These are phyloP conservation scores for Mimosa bimucronata DNA, from an alignment of 306 rosid genomes.

Conservation along the genomic window DNA sequence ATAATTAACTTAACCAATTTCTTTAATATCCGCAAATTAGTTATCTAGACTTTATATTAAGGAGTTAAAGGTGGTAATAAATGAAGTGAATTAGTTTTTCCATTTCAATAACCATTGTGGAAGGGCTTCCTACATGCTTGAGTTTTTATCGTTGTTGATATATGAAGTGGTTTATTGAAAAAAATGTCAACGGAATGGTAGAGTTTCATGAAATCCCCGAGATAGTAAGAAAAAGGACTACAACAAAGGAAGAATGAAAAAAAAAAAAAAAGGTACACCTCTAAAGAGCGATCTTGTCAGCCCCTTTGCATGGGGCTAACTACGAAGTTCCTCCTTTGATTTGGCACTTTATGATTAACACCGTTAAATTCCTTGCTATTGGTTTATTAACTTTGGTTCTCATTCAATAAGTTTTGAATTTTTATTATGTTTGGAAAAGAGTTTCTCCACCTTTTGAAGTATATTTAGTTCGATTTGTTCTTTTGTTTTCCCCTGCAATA, in stretches of 20 bases:
- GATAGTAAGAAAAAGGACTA: background rate
- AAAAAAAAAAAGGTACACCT: background rate
- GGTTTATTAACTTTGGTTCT: background rate
- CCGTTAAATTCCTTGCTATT: background rate
- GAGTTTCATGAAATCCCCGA: background rate
- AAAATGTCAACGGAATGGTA: background rate
- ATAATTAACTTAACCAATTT: no score
- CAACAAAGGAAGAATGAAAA: background rate
- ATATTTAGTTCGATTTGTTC: background rate
- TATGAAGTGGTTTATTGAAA: no score
- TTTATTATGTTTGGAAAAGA: background rate
- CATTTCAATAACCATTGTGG: background rate
- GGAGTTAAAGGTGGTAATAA: no score
- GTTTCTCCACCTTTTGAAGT: background rate
- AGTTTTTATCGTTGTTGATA: background rate
- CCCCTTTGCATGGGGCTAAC: background rate
- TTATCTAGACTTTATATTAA: no score
- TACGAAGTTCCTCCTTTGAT: background rate
- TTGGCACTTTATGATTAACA: constrained; percentile 2
- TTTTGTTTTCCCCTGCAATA: constrained; percentile 11
- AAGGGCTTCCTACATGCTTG: background rate
- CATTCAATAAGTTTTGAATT: background rate
- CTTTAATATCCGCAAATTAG: no score
- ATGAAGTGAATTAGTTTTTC: background rate
- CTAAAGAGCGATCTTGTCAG: background rate